Percentiles rank a stretch among this genome's conserved stretches.
Conservation (phyloP, 129 eudicot genomes). For the Flaveria linearis region DNA sequence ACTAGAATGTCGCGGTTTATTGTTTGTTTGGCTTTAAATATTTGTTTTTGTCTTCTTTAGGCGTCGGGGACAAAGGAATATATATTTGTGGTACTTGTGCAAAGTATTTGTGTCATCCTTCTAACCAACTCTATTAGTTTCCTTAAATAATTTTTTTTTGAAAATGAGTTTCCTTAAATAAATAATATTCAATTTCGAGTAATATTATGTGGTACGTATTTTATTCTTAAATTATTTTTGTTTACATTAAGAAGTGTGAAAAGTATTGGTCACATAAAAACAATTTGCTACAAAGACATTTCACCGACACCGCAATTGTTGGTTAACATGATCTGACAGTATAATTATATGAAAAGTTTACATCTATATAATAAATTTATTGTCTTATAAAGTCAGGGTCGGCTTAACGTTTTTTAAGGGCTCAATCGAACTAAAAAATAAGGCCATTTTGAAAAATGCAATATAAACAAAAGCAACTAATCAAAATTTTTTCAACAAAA, state of each 20-base stretch:
- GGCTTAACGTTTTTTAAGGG: too few relatives aligned
- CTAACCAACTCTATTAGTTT: slow-evolving; percentile 12
- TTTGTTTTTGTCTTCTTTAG: slow-evolving; percentile 20
- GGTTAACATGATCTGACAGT: not conserved
- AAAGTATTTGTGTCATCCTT: slow-evolving; percentile 29
- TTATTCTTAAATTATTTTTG: slow-evolving; percentile 8
- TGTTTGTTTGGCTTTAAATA: slow-evolving; percentile 20
- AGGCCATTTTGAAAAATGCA: too few relatives aligned
- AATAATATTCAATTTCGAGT: slow-evolving; percentile 18
- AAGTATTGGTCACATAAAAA: slow-evolving; percentile 17
- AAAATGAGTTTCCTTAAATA: slow-evolving; percentile 13
- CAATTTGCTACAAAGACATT: slow-evolving; percentile 29
- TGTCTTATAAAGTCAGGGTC: too few relatives aligned
- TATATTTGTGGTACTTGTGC: slow-evolving; percentile 35
- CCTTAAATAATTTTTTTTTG: slow-evolving; percentile 23
- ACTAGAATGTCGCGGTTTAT: slow-evolving; percentile 12
- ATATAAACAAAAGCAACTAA: too few relatives aligned
- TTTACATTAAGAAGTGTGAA: slow-evolving; percentile 6
- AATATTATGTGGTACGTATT: slow-evolving; percentile 34
- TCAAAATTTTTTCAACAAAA: too few relatives aligned
- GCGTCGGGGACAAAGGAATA: slow-evolving; percentile 34
- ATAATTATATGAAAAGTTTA: not conserved
- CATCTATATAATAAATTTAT: too few relatives aligned
- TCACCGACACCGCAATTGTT: slow-evolving; percentile 17
- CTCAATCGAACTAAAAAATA: too few relatives aligned